Conservation (phyloP, 306 rosid genomes). For the Hippophae rhamnoides region DNA sequence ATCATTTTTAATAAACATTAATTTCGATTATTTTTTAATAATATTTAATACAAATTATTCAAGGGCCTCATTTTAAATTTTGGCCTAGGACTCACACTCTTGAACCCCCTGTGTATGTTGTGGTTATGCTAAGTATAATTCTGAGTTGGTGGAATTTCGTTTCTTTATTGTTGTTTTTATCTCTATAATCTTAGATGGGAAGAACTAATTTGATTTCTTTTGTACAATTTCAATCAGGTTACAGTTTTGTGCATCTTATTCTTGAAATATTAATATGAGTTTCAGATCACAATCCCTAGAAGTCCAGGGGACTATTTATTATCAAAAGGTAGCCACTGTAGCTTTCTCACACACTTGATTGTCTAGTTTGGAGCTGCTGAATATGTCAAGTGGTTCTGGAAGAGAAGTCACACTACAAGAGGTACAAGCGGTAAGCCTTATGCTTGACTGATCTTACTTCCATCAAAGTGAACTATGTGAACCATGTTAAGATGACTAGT, state of each 20-base stretch:
- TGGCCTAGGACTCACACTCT: too few relatives aligned
- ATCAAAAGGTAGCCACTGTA: constrained; percentile 1
- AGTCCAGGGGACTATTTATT: constrained; percentile 1
- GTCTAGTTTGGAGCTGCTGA: constrained; percentile 10
- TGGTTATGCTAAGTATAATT: too few relatives aligned
- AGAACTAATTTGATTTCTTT: constrained; percentile 10
- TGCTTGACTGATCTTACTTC: neutral
- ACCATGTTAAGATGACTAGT: neutral
- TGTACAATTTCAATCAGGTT: constrained; percentile 5
- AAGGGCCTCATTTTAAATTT: too few relatives aligned
- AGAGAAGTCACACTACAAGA: constrained; percentile 79
- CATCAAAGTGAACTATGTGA: neutral
- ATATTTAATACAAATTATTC: too few relatives aligned
- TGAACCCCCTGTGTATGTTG: too few relatives aligned
- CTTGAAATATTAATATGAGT: neutral
- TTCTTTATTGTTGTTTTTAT: too few relatives aligned
- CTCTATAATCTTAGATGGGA: neutral
- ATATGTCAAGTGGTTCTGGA: constrained; percentile 70
- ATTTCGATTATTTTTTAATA: too few relatives aligned
- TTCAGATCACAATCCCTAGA: constrained; percentile 1
- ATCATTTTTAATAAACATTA: too few relatives aligned
- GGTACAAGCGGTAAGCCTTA: constrained; percentile 70
- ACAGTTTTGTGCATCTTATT: neutral
- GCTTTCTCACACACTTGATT: constrained; percentile 9
- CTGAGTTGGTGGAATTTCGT: too few relatives aligned